Conservation (phyloP, 225 moss, liverwort and hornwort genomes). For the Climacium dendroides region DNA sequence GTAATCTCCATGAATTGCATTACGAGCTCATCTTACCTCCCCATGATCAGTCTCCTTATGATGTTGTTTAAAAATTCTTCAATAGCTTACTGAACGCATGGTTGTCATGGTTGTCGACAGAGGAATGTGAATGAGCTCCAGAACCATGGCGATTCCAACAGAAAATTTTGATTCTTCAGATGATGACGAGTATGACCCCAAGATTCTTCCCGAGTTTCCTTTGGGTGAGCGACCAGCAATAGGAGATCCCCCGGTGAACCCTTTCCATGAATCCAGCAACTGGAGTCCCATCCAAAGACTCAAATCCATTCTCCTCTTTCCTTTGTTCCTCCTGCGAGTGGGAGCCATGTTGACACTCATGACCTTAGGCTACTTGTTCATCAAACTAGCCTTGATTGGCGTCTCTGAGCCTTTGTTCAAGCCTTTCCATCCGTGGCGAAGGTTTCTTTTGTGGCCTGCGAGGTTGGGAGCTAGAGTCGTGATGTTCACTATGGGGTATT, state of each 20-base stretch:
- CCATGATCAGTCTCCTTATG: neutral
- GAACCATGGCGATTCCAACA: neutral
- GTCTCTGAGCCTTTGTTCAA: conserved; percentile 35
- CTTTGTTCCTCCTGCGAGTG: conserved; percentile 34
- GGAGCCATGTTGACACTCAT: conserved; percentile 20
- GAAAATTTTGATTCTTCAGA: neutral
- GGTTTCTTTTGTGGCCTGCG: conserved; percentile 27
- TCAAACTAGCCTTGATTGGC: conserved; percentile 27
- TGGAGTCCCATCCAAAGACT: conserved; percentile 17
- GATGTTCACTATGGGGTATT: conserved; percentile 35
- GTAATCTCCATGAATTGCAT: neutral
- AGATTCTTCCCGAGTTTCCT: conserved; percentile 12
- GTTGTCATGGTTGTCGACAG: neutral
- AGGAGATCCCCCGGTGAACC: conserved; percentile 29
- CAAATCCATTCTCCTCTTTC: conserved; percentile 30
- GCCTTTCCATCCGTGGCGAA: conserved; percentile 31
- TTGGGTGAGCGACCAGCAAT: conserved; percentile 26
- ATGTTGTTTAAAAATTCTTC: neutral
- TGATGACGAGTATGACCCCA: neutral
- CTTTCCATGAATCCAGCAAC: conserved; percentile 31
- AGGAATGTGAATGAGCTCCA: neutral
- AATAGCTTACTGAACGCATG: neutral
- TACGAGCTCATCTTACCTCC: neutral
- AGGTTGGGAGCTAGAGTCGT: conserved; percentile 28
- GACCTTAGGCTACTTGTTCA: conserved; percentile 23